A percentile compares a stretch with the other conserved stretches of the same genome.
Conservation (phyloP, 257 asterid species). For the Nicotiana benthamiana region DNA sequence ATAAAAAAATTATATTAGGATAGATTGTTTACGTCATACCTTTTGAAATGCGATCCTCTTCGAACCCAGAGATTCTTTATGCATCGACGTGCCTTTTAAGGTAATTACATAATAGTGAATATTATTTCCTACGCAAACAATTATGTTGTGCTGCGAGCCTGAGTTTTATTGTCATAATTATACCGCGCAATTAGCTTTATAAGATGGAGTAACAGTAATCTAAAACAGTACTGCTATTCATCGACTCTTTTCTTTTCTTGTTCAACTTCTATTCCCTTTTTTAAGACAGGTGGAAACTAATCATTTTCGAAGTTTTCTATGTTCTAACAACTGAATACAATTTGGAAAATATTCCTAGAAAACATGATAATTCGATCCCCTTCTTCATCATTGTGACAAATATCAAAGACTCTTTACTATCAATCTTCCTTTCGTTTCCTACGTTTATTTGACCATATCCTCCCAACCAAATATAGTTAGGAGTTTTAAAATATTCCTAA, state of each 20-base stretch:
- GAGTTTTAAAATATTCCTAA: background rate
- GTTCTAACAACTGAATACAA: background rate
- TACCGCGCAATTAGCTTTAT: background rate
- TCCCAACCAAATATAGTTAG: constrained; percentile 3
- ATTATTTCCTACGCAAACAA: too few relatives aligned
- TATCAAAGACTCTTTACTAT: background rate
- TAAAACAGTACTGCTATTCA: background rate
- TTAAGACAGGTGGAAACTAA: background rate
- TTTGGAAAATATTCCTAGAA: background rate
- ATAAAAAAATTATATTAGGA: too few relatives aligned
- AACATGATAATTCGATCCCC: background rate
- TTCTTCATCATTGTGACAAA: background rate
- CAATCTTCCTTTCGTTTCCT: background rate
- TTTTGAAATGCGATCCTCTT: too few relatives aligned
- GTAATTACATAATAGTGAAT: too few relatives aligned
- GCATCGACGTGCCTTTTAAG: too few relatives aligned
- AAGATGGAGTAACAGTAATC: background rate
- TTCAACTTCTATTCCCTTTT: background rate
- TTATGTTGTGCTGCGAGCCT: too few relatives aligned
- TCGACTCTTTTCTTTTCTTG: background rate
- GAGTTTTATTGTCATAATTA: background rate
- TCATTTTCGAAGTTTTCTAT: background rate
- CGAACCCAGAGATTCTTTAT: too few relatives aligned
- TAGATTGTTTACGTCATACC: too few relatives aligned
- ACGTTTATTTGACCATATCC: background rate